A percentile compares a stretch with the other conserved stretches of the same genome.
Conservation (phyloP, 2,329 filamentous ascomycete species). For the Aspergillus sp. region DNA sequence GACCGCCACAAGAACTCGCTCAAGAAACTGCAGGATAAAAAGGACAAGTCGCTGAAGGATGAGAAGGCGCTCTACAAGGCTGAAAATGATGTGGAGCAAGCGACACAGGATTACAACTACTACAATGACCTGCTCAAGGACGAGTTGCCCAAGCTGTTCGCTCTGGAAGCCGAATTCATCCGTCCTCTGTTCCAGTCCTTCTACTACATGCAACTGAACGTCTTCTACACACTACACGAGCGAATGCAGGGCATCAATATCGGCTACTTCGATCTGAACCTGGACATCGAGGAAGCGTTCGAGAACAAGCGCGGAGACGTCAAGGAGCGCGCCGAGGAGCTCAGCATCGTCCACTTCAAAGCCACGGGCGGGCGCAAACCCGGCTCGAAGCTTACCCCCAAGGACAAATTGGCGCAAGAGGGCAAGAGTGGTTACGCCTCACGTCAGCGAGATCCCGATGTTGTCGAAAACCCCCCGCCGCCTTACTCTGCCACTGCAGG, state of each 20-base stretch:
- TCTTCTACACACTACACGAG: constrained; percentile 98
- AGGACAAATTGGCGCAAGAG: constrained; percentile 42
- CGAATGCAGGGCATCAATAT: constrained; percentile 98
- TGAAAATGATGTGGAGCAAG: constrained; percentile 84
- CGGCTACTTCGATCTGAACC: constrained; percentile 90
- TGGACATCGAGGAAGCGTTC: constrained; percentile 91
- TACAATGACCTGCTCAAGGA: constrained; percentile 97
- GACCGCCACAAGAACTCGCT: constrained; percentile 79
- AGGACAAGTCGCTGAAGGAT: constrained; percentile 93
- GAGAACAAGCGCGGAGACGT: constrained; percentile 84
- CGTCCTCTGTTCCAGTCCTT: constrained; percentile 96
- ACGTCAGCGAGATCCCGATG: constrained; percentile 44
- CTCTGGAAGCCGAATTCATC: constrained; percentile 90
- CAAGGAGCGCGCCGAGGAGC: constrained; percentile 80
- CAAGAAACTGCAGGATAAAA: constrained; percentile 97
- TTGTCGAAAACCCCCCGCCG: constrained; percentile 65
- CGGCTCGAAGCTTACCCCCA: constrained; percentile 35
- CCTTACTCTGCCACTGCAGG: constrained; percentile 63
- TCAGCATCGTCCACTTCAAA: constrained; percentile 89
- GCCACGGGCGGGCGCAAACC: constrained; percentile 66
- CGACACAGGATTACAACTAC: constrained; percentile 95
- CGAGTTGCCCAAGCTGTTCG: constrained; percentile 88
- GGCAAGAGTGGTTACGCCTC: constrained; percentile 37
- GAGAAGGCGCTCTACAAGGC: constrained; percentile 97
- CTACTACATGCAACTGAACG: constrained; percentile 99